Percentiles rank a stretch among this genome's conserved stretches.
These are phyloP conservation scores for Cyberlindnera mississippiensis DNA, from an alignment of 805 yeast species.

Conservation along the genomic window DNA sequence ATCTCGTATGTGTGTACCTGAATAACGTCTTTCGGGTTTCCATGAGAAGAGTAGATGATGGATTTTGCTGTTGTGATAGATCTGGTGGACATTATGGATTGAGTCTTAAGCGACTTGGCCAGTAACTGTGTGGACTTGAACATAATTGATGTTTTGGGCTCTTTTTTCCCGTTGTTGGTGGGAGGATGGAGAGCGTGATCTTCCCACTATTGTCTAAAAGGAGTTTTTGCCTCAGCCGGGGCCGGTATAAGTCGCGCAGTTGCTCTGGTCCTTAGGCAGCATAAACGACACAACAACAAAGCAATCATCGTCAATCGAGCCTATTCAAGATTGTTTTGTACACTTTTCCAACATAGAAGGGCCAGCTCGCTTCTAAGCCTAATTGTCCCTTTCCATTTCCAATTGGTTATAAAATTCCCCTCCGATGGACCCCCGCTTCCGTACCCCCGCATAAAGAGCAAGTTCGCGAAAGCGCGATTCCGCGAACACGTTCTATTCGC, in stretches of 20 bases:
- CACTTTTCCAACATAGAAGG: too few species aligned
- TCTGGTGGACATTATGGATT: slow-evolving; percentile 13
- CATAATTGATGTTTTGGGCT: slow-evolving; percentile 1
- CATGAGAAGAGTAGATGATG: slow-evolving; percentile 63
- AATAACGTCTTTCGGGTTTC: slow-evolving; percentile 57
- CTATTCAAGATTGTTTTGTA: too few species aligned
- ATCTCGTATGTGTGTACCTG: slow-evolving; percentile 49
- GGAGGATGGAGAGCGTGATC: background rate
- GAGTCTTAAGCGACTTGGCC: slow-evolving; percentile 1
- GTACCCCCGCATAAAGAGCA: too few species aligned
- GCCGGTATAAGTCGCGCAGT: background rate
- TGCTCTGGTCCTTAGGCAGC: too few species aligned
- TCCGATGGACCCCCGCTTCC: too few species aligned
- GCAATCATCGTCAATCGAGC: too few species aligned
- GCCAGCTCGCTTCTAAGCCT: too few species aligned
- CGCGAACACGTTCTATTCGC: too few species aligned
- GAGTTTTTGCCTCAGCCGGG: slow-evolving; percentile 2
- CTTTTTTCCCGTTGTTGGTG: background rate
- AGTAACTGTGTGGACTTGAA: slow-evolving; percentile 8
- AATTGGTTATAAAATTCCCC: too few species aligned
- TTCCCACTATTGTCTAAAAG: background rate
- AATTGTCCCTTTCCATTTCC: too few species aligned
- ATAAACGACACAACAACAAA: too few species aligned
- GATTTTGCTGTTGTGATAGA: slow-evolving; percentile 49
- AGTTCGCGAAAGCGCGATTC: too few species aligned